These are phyloP conservation scores for Metschnikowia amazonensis DNA, from an alignment of 805 yeast species.

Conservation along the genomic window DNA sequence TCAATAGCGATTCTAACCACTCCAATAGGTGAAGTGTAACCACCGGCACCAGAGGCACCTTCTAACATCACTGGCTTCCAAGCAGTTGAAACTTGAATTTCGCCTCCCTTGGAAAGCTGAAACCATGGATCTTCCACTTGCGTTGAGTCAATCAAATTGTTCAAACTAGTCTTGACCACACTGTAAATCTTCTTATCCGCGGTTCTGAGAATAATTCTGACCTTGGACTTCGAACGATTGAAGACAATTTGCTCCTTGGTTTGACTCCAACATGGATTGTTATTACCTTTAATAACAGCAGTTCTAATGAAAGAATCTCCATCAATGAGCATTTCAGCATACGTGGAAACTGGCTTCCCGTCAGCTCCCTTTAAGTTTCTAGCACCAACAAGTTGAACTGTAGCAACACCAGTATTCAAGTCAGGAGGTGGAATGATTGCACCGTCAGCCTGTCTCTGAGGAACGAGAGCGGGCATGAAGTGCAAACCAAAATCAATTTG, in stretches of 20 bases:
- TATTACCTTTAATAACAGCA: conserved; percentile 52
- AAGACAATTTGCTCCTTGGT: conserved; percentile 64
- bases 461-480: conserved; percentile 70
- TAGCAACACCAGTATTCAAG: conserved; percentile 86
- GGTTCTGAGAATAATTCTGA: conserved; percentile 62
- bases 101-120: conserved; percentile 70
- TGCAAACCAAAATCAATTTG: conserved; percentile 63
- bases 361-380: conserved; percentile 47
- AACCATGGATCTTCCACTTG: conserved; percentile 79
- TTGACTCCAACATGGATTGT: conserved; percentile 64
- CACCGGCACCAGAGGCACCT: conserved; percentile 66
- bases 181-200: conserved; percentile 56
- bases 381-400: conserved; percentile 61
- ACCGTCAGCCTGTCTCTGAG: conserved; percentile 68
- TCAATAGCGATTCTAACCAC: conserved; percentile 71
- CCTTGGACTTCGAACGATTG: conserved; percentile 67
- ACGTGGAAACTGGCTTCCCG: conserved; percentile 52
- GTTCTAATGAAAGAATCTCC: conserved; percentile 59
- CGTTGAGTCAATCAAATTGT: conserved; percentile 70
- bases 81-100: conserved; percentile 58
- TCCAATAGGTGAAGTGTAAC: conserved; percentile 94
- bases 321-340: conserved; percentile 67
- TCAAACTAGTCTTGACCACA: conserved; percentile 52
- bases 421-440: conserved; percentile 84
- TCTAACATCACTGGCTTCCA: conserved; percentile 86